Base-by-base conservation (phyloP, 352 stramenopile genomes). In the Bremia lactucae region DNA sequence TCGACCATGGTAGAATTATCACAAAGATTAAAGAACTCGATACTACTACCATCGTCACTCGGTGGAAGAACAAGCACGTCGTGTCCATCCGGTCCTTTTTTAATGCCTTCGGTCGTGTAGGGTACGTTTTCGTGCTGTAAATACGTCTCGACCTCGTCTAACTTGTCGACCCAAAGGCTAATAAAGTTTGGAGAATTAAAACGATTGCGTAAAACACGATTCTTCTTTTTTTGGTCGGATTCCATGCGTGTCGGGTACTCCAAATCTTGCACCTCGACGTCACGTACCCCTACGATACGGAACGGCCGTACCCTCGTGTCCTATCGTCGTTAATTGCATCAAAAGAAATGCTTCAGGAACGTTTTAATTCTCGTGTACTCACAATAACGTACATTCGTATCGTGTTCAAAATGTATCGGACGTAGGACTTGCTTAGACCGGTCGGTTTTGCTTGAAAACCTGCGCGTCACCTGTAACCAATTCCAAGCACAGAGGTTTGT, bases 181-280 rank as follows among this genome's bases (percentile, higher is more conserved):
- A 91, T 82, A 52, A 88, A 91, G 69, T 91, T 91, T 10, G 75
- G 67, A 51, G 81, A 52, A 29, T 65, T 45, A 58, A 86, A 91
- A 25, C 70, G 71, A 61, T 91, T 91, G 59, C 78, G 75, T 34
- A 86, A 21, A 39, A 62, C 50, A 34, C 72, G 62, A 14, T 62
- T 56, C 49, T 77, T 78, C 39, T 65, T 70, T 52, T 83, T 83
- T 33, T 77, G 38, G 44, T 85, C 75, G 29, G 59, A 40, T 37
- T 91, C 78, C 25, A 76, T 39, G 25, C 78, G 78, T 49, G 65
- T 73, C 20, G 72, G 75, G 56, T 84, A 85, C 42, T 85, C 70
- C 59, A 70, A 83, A 58, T 91, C 72, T 42, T 63, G 44, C 51
- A 87, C 68, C 41, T 91, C 78, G 10, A 86, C 65, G 51, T 91